Conservation (phyloP, 495 filamentous ascomycete genomes). For the Neohortaea acidophila region DNA sequence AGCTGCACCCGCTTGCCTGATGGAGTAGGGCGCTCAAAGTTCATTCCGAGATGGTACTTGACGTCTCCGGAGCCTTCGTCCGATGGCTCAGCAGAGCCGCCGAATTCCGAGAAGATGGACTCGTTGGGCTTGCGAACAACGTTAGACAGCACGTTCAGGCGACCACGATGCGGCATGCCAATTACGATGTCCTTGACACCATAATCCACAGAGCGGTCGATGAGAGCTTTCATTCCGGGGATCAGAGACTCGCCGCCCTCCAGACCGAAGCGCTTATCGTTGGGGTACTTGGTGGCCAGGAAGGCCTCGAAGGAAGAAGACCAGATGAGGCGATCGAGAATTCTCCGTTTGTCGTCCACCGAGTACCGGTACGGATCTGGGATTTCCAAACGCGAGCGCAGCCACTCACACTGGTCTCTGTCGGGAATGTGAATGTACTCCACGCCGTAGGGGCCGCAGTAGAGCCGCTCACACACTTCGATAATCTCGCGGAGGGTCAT, state of each 20-base stretch:
- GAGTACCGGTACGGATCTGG: conserved; percentile 90
- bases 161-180: conserved; percentile 97
- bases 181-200: conserved; percentile 98
- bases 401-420: conserved; percentile 94
- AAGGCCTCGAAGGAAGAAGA: conserved; percentile 91
- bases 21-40: conserved; percentile 95
- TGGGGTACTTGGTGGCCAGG: conserved; percentile 91
- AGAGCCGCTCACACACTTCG: conserved; percentile 79
- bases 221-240: conserved; percentile 97
- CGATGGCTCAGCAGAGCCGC: conserved; percentile 68
- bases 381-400: conserved; percentile 84
- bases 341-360: conserved; percentile 90
- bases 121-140: conserved; percentile 98
- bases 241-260: conserved; percentile 94
- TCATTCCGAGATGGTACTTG: conserved; percentile 99
- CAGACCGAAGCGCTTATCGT: conserved; percentile 97
- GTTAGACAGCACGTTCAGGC: conserved; percentile 94
- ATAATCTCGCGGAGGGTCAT: conserved; percentile 96
- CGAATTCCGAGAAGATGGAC: conserved; percentile 98
- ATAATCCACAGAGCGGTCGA: conserved; percentile 94
- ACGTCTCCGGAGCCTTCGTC: conserved; percentile 98
- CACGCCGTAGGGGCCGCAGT: conserved; percentile 90
- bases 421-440: conserved; percentile 99
- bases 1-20: conserved; percentile 97
- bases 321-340: conserved; percentile 96